phyloP scores from a whole-genome alignment of 148 eudicot species.

The Amaranthus cruentus region DNA sequence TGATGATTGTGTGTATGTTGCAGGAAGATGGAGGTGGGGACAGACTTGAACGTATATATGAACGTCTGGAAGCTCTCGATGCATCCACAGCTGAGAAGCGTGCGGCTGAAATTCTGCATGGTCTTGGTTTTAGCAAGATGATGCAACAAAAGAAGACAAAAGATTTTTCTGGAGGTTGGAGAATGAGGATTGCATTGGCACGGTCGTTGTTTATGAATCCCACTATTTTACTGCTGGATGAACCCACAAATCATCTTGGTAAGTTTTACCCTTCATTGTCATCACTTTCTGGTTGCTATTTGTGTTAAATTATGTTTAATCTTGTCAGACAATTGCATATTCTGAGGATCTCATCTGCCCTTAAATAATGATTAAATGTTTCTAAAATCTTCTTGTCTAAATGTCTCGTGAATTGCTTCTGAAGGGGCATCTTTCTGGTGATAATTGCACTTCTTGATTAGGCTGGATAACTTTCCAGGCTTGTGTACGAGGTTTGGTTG shows the following conservation, averaged over 20 bases:
- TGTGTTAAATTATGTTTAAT: too few species aligned
- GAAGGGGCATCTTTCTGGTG: not conserved
- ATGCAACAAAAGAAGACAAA: slow-evolving; percentile 95
- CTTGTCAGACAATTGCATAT: not conserved
- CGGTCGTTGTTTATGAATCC: slow-evolving; percentile 97
- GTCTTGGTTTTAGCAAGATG: slow-evolving; percentile 82
- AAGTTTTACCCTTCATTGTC: slow-evolving; percentile 13
- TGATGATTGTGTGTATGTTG: slow-evolving; percentile 2
- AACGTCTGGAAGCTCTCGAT: slow-evolving; percentile 91
- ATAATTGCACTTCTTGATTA: not conserved
- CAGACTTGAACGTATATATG: slow-evolving; percentile 81
- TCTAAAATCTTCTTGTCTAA: not conserved
- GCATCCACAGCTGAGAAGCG: slow-evolving; percentile 96
- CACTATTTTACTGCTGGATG: slow-evolving; percentile 88
- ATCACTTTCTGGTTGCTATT: not conserved
- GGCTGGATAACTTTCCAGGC: not conserved
- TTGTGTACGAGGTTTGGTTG: too few species aligned
- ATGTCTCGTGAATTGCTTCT: not conserved
- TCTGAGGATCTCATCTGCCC: too few species aligned
- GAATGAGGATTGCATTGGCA: slow-evolving; percentile 98
- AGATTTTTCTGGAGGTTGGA: slow-evolving; percentile 99
- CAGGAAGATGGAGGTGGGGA: slow-evolving; percentile 99
- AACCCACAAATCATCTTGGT: slow-evolving; percentile 99
- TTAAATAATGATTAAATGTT: not conserved
- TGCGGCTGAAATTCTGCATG: slow-evolving; percentile 90